phyloP scores from a whole-genome alignment of 1,284 basidiomycete species.

The Lentinula novae-zelandiae region DNA sequence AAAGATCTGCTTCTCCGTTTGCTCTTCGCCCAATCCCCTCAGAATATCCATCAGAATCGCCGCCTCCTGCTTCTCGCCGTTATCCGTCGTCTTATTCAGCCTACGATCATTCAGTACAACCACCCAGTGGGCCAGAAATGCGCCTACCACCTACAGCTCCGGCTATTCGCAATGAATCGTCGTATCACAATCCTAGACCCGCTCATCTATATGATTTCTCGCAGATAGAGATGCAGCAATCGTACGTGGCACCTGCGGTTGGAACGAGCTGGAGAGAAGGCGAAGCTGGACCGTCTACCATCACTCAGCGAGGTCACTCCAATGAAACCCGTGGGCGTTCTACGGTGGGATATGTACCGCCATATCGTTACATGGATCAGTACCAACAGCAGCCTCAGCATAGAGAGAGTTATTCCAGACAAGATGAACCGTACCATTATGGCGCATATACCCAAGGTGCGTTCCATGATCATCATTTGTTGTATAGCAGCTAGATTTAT shows the following conservation, averaged over 20 bases:
- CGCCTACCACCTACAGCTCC: conserved; percentile 20
- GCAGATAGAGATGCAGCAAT: background rate
- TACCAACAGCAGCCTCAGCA: background rate
- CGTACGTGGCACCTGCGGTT: background rate
- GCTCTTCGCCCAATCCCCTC: conserved; percentile 1
- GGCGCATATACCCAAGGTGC: conserved; percentile 9
- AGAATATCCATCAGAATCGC: background rate
- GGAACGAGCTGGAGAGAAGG: conserved; percentile 21
- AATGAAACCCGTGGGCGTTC: background rate
- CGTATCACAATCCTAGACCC: conserved; percentile 23
- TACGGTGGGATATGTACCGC: background rate
- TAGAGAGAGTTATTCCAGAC: background rate
- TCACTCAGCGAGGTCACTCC: background rate
- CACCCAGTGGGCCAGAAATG: background rate
- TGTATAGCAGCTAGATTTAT: background rate
- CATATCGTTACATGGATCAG: background rate
- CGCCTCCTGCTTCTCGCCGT: background rate
- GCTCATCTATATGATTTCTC: background rate
- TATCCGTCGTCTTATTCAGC: background rate
- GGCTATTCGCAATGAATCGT: conserved; percentile 29
- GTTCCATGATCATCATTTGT: background rate
- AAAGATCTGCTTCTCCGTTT: conserved; percentile 9
- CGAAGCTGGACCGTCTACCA: conserved; percentile 29
- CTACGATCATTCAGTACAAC: background rate
- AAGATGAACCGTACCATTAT: conserved; percentile 1